phyloP scores from a whole-genome alignment of 2,329 filamentous ascomycete species.

The Pseudohalonectria lignicola region DNA sequence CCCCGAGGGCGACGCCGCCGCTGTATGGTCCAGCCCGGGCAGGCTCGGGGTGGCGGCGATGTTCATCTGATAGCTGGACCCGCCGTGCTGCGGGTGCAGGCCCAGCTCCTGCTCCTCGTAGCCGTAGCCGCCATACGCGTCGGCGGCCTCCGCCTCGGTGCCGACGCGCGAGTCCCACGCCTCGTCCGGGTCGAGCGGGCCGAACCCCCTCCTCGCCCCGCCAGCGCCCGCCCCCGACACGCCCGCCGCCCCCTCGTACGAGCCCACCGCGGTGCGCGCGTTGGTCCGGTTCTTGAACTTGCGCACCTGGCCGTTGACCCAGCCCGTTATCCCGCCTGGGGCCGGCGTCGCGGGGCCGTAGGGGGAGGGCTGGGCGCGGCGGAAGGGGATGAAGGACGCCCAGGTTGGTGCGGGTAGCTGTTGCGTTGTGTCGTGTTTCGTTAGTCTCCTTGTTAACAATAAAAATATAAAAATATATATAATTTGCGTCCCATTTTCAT shows the following conservation, averaged over 20 bases:
- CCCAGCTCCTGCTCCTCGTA: constrained; percentile 71
- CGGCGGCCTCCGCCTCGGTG: constrained; percentile 54
- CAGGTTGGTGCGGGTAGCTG: constrained; percentile 60
- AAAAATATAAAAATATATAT: no score
- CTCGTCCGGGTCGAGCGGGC: constrained; percentile 70
- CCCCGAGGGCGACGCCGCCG: constrained; percentile 8
- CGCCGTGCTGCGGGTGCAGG: constrained; percentile 24
- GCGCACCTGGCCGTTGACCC: constrained; percentile 57
- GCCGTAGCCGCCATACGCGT: no score
- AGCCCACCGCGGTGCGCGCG: constrained; percentile 55
- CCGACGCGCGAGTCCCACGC: constrained; percentile 78
- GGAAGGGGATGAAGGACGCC: constrained; percentile 63
- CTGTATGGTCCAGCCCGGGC: constrained; percentile 5
- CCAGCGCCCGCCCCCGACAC: constrained; percentile 15
- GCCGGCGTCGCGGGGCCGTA: constrained; percentile 34
- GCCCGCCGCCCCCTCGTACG: constrained; percentile 51
- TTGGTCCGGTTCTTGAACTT: constrained; percentile 51
- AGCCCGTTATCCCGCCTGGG: constrained; percentile 55
- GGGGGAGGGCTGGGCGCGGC: constrained; percentile 32
- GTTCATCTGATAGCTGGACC: constrained; percentile 37
- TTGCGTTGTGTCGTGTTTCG: no score
- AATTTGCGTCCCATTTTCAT: no score
- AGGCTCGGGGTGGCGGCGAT: constrained; percentile 28
- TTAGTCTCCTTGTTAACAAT: no score
- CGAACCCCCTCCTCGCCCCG: constrained; percentile 23